Conservation (phyloP, 1,139 yeast species). For the Suhomyces guaymorum region DNA sequence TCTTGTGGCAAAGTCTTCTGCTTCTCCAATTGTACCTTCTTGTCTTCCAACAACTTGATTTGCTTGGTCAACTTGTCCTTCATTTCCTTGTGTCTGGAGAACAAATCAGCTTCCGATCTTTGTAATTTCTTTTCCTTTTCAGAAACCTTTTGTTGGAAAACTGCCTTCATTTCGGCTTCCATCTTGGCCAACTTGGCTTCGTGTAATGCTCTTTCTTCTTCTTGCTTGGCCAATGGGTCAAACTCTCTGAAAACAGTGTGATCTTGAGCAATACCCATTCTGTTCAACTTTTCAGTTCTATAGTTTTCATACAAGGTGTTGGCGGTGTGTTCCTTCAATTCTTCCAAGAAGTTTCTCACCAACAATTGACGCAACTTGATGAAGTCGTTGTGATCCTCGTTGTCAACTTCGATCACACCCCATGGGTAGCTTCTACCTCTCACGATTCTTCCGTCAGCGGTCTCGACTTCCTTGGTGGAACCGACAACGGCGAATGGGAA, state of each 20-base stretch:
- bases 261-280: conserved; percentile 92
- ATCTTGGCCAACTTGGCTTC: conserved; percentile 92
- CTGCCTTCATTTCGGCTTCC: conserved; percentile 96
- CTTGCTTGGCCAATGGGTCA: conserved; percentile 90
- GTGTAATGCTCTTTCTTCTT: conserved; percentile 89
- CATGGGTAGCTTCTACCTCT: conserved; percentile 97
- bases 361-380: conserved; percentile 86
- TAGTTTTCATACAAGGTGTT: conserved; percentile 81
- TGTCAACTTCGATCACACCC: conserved; percentile 97
- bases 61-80: conserved; percentile 90
- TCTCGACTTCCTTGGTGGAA: conserved; percentile 72
- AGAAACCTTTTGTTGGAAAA: conserved; percentile 93
- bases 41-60: conserved; percentile 85
- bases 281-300: conserved; percentile 77
- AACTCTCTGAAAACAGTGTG: conserved; percentile 87
- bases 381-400: conserved; percentile 92
- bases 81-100: conserved; percentile 95
- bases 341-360: conserved; percentile 89
- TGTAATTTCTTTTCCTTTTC: conserved; percentile 97
- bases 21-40: conserved; percentile 79
- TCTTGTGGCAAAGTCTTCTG: conserved; percentile 49
- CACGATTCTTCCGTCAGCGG: conserved; percentile 74
- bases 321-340: conserved; percentile 83
- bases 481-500: conserved; percentile 97
- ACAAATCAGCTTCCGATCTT: conserved; percentile 95